Evolutionary conservation across 495 filamentous ascomycete genomes (phyloP).

Genomic region (Neurospora tetraspora): DNA sequence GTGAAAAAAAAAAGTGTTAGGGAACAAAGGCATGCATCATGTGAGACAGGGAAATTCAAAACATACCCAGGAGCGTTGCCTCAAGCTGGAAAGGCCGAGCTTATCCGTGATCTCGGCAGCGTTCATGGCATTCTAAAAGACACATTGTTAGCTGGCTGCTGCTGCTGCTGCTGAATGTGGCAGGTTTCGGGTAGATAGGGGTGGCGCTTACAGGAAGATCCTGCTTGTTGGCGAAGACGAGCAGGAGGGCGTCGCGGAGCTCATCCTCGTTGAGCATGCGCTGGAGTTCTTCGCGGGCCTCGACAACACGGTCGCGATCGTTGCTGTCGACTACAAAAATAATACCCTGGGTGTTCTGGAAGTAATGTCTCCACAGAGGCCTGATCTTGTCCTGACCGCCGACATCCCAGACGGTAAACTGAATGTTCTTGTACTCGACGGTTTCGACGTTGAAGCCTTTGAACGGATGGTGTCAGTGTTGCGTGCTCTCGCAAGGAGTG

Average conservation of each 20-base stretch:
- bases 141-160: constrained; percentile 13
- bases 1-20: constrained; percentile 9
- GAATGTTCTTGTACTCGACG: constrained; percentile 99
- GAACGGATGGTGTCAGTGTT: constrained; percentile 17
- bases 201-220: constrained; percentile 83
- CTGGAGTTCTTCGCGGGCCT: constrained; percentile 98
- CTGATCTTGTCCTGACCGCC: constrained; percentile 99
- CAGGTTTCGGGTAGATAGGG: not conserved
- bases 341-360: constrained; percentile 99
- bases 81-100: constrained; percentile 96
- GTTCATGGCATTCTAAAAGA: constrained; percentile 89
- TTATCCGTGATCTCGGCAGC: constrained; percentile 99
- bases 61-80: constrained; percentile 96
- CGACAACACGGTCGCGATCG: constrained; percentile 97
- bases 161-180: constrained; percentile 5
- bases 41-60: not conserved
- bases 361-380: constrained; percentile 99
- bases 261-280: constrained; percentile 99
- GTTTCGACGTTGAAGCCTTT: constrained; percentile 99
- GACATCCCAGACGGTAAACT: constrained; percentile 99
- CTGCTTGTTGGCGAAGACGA: constrained; percentile 99
- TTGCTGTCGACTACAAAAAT: constrained; percentile 99
- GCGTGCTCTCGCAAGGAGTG: constrained; percentile 1
- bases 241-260: constrained; percentile 88
- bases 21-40: not conserved